Conservation (phyloP, 768 basidiomycete species). For the Rickenella mellea region DNA sequence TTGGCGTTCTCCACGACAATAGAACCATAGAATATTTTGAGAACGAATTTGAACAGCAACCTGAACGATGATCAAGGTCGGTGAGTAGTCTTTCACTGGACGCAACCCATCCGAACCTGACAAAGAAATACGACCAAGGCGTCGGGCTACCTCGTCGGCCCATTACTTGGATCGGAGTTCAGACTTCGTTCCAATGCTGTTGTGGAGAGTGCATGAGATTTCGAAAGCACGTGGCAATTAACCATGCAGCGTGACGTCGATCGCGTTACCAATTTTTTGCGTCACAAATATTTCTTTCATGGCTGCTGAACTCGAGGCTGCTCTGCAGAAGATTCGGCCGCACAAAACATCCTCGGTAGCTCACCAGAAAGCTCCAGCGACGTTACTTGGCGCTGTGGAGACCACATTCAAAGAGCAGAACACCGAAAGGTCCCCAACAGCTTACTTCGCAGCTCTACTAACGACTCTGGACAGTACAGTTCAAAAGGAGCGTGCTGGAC, state of each 20-base stretch:
- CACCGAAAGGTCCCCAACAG: conserved; percentile 65
- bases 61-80: conserved; percentile 21
- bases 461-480: conserved; percentile 77
- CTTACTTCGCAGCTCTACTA: conserved; percentile 89
- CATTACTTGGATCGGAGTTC: conserved; percentile 15
- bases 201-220: background rate
- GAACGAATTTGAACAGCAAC: conserved; percentile 67
- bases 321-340: conserved; percentile 77
- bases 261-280: background rate
- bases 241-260: conserved; percentile 21
- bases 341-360: conserved; percentile 73
- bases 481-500: conserved; percentile 41
- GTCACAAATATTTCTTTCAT: background rate
- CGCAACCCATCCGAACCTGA: conserved; percentile 49
- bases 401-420: conserved; percentile 63
- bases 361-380: conserved; percentile 86
- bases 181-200: conserved; percentile 6
- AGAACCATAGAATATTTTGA: conserved; percentile 85
- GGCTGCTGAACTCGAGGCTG: conserved; percentile 40
- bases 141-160: conserved; percentile 28
- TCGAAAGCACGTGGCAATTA: conserved; percentile 11
- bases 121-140: conserved; percentile 58
- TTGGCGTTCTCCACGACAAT: conserved; percentile 78
- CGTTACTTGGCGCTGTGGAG: conserved; percentile 78
- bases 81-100: background rate